phyloP scores from a whole-genome alignment of 2,329 filamentous ascomycete genomes.

The Beauveria asiatica region DNA sequence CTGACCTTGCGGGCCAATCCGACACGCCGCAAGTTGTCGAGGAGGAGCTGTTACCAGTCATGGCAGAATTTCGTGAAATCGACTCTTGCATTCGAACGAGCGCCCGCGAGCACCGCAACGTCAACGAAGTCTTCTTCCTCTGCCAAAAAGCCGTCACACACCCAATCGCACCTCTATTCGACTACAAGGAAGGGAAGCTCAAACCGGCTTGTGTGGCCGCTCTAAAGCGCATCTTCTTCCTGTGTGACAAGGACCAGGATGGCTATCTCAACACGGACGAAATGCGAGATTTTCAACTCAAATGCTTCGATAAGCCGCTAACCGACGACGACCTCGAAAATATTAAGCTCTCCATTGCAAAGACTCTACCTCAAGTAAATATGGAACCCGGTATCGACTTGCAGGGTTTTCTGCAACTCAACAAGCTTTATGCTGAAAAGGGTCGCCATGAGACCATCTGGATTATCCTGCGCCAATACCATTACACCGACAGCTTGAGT shows the following conservation, averaged over 20 bases:
- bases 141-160: constrained; percentile 98
- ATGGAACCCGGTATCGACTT: constrained; percentile 68
- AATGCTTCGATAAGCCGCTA: constrained; percentile 85
- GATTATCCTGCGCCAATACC: constrained; percentile 90
- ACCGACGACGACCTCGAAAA: constrained; percentile 75
- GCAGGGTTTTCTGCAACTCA: constrained; percentile 77
- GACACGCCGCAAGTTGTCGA: constrained; percentile 79
- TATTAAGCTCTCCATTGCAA: constrained; percentile 80
- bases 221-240: constrained; percentile 83
- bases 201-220: constrained; percentile 87
- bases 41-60: constrained; percentile 95
- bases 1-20: constrained; percentile 70
- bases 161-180: constrained; percentile 90
- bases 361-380: constrained; percentile 53
- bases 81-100: constrained; percentile 96
- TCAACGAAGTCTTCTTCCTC: constrained; percentile 94
- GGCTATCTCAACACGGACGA: constrained; percentile 84
- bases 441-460: constrained; percentile 97
- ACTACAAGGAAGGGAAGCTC: constrained; percentile 82
- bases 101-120: constrained; percentile 83
- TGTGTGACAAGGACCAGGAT: constrained; percentile 94
- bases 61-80: constrained; percentile 98
- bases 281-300: constrained; percentile 81
- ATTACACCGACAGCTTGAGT: constrained; percentile 92
- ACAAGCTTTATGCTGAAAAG: constrained; percentile 95